phyloP scores from a whole-genome alignment of 1,284 basidiomycete species.

The Somion occarium region DNA sequence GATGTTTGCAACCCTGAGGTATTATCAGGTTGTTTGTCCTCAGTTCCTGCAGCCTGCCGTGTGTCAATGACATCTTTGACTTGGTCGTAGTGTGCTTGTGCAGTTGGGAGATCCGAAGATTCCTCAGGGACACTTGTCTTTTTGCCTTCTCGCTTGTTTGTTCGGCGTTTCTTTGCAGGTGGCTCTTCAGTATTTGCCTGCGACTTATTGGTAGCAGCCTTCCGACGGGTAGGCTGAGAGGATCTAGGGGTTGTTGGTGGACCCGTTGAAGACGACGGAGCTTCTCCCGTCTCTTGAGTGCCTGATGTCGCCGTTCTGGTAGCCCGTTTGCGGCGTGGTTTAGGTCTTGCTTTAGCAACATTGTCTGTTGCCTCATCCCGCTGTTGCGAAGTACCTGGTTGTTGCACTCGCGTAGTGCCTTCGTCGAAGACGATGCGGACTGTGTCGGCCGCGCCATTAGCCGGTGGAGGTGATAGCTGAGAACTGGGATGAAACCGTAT shows the following conservation, averaged over 20 bases:
- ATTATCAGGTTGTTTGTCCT: not conserved
- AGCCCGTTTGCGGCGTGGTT: slow-evolving; percentile 10
- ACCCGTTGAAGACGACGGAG: not conserved
- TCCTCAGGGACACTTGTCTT: not conserved
- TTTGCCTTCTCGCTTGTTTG: not conserved
- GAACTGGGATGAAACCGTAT: too few species aligned
- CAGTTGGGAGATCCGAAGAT: too few species aligned
- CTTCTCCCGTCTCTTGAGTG: not conserved
- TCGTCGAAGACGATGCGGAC: too few species aligned
- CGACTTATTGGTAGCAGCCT: not conserved
- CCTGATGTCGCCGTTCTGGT: not conserved
- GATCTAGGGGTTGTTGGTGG: not conserved
- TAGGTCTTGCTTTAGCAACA: slow-evolving; percentile 8
- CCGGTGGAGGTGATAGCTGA: too few species aligned
- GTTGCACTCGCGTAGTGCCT: too few species aligned
- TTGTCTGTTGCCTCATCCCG: too few species aligned
- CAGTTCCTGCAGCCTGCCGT: not conserved
- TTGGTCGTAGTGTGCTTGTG: too few species aligned
- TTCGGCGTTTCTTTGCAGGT: slow-evolving; percentile 7
- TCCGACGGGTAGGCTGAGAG: not conserved
- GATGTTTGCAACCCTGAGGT: not conserved
- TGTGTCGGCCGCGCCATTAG: too few species aligned
- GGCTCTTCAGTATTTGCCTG: not conserved
- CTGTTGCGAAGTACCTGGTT: too few species aligned
- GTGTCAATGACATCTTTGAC: not conserved